Conservation (phyloP, 441 rosid species). For the Arabidopsis hybrid region DNA sequence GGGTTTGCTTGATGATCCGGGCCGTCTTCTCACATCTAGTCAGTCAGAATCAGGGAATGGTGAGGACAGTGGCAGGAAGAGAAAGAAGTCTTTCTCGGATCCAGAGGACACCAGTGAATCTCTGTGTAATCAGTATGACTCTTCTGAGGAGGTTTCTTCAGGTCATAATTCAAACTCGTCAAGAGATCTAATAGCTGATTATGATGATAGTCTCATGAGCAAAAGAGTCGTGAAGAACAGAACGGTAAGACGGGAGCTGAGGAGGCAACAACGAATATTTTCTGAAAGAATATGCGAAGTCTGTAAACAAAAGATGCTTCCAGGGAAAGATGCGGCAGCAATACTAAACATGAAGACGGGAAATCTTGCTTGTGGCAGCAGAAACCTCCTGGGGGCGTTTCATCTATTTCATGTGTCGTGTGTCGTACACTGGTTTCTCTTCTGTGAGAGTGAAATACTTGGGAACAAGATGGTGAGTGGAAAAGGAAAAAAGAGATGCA, state of each 20-base stretch:
- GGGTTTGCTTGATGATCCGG: constrained; percentile 66
- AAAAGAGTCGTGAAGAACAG: constrained; percentile 64
- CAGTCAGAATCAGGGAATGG: constrained; percentile 52
- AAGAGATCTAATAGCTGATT: constrained; percentile 55
- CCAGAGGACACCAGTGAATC: constrained; percentile 82
- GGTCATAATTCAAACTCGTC: constrained; percentile 56
- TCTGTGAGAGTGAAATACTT: constrained; percentile 73
- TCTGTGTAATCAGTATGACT: constrained; percentile 64
- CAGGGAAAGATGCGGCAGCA: constrained; percentile 84
- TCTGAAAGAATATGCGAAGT: constrained; percentile 91
- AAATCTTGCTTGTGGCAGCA: constrained; percentile 80
- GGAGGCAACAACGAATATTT: constrained; percentile 79
- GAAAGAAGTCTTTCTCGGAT: constrained; percentile 82
- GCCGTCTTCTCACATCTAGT: constrained; percentile 60
- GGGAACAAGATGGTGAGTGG: constrained; percentile 50
- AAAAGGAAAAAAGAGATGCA: constrained; percentile 60
- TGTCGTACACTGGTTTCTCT: constrained; percentile 90
- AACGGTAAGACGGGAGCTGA: constrained; percentile 71
- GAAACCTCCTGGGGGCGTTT: constrained; percentile 86
- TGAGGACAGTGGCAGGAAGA: constrained; percentile 55
- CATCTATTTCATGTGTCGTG: constrained; percentile 94
- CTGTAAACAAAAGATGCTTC: constrained; percentile 93
- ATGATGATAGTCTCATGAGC: constrained; percentile 65
- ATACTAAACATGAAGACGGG: constrained; percentile 80
- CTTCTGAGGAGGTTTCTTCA: constrained; percentile 74